A percentile compares a stretch with the other conserved stretches of the same genome.
Evolutionary conservation across 495 filamentous ascomycete species (phyloP).

Genomic region (Lentithecium fluviatile): DNA sequence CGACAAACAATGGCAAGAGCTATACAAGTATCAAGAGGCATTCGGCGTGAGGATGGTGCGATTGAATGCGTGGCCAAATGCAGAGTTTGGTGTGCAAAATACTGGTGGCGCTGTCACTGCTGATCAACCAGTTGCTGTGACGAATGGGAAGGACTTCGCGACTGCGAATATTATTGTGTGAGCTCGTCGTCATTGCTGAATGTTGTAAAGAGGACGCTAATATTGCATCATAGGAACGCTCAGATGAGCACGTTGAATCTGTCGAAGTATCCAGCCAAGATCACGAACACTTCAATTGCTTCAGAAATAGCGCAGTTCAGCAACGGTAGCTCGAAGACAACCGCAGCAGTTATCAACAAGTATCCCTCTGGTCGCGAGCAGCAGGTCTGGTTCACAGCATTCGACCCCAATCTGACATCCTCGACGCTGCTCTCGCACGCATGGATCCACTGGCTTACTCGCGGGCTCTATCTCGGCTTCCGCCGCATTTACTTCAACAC

Average conservation of each 20-base stretch:
- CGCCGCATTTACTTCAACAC: conserved; percentile 58
- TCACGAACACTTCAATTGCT: conserved; percentile 53
- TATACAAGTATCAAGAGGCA: conserved; percentile 57
- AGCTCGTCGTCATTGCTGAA: neutral
- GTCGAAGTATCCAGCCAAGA: conserved; percentile 58
- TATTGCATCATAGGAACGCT: conserved; percentile 2
- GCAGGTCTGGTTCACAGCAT: conserved; percentile 60
- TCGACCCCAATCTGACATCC: conserved; percentile 53
- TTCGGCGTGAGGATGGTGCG: conserved; percentile 62
- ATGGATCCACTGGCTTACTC: conserved; percentile 62
- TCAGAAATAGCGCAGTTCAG: conserved; percentile 55
- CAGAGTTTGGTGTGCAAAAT: conserved; percentile 47
- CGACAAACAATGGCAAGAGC: conserved; percentile 55
- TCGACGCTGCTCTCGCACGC: conserved; percentile 60
- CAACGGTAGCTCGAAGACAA: conserved; percentile 36
- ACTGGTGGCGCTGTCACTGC: conserved; percentile 5
- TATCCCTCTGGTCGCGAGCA: conserved; percentile 55
- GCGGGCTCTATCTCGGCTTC: conserved; percentile 56
- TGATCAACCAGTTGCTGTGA: conserved; percentile 23
- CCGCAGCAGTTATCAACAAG: conserved; percentile 61
- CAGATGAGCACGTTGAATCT: conserved; percentile 53
- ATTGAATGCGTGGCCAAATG: conserved; percentile 56
- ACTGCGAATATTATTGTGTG: conserved; percentile 26
- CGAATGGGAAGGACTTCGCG: conserved; percentile 19
- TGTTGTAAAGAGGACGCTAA: too few species aligned